phyloP scores from a whole-genome alignment of 305 asterid genomes.

The Fraxinus floribunda region DNA sequence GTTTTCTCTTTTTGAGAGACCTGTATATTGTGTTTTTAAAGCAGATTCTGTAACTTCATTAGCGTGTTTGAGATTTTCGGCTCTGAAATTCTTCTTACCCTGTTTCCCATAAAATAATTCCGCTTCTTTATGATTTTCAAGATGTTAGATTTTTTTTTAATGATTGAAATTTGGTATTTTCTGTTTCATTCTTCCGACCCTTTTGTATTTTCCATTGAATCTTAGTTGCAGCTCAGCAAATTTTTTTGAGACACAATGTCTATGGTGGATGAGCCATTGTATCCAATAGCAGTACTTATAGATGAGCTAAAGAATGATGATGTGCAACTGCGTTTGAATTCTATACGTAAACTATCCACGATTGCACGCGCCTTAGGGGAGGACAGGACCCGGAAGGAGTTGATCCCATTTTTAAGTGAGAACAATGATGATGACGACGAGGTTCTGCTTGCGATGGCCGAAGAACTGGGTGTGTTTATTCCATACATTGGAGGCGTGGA shows the following conservation, averaged over 20 bases:
- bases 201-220: slow-evolving; percentile 12
- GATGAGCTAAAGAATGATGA: slow-evolving; percentile 91
- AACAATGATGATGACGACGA: slow-evolving; percentile 91
- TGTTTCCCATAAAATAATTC: background rate
- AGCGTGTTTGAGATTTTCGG: slow-evolving; percentile 1
- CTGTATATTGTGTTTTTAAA: background rate
- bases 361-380: slow-evolving; percentile 95
- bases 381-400: slow-evolving; percentile 83
- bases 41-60: background rate
- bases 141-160: background rate
- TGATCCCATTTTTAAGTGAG: slow-evolving; percentile 81
- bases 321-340: slow-evolving; percentile 71
- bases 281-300: slow-evolving; percentile 87
- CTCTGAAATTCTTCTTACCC: background rate
- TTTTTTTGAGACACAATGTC: slow-evolving; percentile 47
- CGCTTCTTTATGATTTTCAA: slow-evolving; percentile 6
- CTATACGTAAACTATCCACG: slow-evolving; percentile 78
- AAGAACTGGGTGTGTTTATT: slow-evolving; percentile 81
- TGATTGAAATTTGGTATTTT: background rate
- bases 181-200: background rate
- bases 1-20: background rate
- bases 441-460: slow-evolving; percentile 88
- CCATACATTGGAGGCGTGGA: slow-evolving; percentile 94
- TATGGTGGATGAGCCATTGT: slow-evolving; percentile 86
- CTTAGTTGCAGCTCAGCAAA: slow-evolving; percentile 8